Evolutionary conservation across 179 eudicot species (phyloP), one percentile per base, ranked within the genome.

Genomic region (Drosera spatulata): DNA sequence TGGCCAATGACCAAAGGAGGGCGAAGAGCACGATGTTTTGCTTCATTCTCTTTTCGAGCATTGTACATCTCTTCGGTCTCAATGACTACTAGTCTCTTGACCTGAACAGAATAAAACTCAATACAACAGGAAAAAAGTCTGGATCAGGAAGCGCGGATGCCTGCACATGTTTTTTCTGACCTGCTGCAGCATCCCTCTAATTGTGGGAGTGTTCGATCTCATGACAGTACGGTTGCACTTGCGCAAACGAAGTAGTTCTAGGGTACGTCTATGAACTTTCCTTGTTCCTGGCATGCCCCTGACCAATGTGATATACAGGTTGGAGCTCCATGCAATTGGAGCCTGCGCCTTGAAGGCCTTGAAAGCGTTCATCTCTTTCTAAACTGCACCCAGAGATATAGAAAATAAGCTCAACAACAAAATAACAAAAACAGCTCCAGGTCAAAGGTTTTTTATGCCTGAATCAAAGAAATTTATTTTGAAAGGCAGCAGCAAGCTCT

Each of bases 31-130:
- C 61, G 76, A 66, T 85, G 87, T 54, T 77, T 68, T 41, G 73
- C 79, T 56, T 38, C 51, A 59, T 82, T 77, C 59, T 79, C 78
- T 59, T 82, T 85, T 13, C 91, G 83, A 37, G 87, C 85, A 61
- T 75, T 80, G 72, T 73, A 85, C 91, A 85, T 85, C 71, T 80
- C 91, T 67, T 85, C 91, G 2, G 91, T 85, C 80, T 85, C 91
- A 51, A 85, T 72, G 55, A 80, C 91, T 41, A 80, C 80, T 69
- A 85, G 62, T 58, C 91, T 76, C 61, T 85, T 85, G 22, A 82
- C 91, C 91, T 85, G 60, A 58, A 9, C 33, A 2, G 4, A 9
- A 63, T 38, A 4, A 47, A 49, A 64, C 15, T 6, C 49, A 41
- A 13, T 66, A 13, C 33, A 22, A 22, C 33, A 22, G 33, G 15